Evolutionary conservation across 768 basidiomycete species (phyloP).

Genomic region (Clavulina sp.): DNA sequence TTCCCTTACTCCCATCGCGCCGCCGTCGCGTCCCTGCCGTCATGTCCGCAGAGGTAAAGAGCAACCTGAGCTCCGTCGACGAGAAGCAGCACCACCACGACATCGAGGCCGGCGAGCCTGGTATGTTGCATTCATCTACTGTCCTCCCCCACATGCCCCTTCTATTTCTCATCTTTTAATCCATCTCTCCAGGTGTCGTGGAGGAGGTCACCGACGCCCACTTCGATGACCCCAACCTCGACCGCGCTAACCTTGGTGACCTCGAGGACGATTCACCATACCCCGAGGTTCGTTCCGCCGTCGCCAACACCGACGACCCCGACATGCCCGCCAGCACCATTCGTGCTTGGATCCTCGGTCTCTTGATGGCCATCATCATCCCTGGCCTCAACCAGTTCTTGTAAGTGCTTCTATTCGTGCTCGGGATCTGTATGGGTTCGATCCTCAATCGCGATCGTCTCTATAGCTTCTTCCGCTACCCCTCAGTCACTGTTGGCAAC

Average conservation of each 20-base stretch:
- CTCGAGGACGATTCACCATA: constrained; percentile 12
- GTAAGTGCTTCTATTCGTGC: constrained; percentile 22
- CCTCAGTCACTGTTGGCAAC: constrained; percentile 14
- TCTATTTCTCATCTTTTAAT: not conserved
- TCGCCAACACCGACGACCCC: constrained; percentile 55
- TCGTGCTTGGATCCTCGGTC: constrained; percentile 33
- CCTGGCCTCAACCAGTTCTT: constrained; percentile 58
- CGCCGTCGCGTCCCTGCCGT: too few species aligned
- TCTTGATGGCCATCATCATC: constrained; percentile 11
- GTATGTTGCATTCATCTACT: too few species aligned
- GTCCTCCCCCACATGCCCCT: not conserved
- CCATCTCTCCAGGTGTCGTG: not conserved
- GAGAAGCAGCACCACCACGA: too few species aligned
- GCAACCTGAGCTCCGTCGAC: too few species aligned
- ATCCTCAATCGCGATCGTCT: not conserved
- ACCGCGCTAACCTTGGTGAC: not conserved
- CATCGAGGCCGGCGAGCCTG: too few species aligned
- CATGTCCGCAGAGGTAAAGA: too few species aligned
- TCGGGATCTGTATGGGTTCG: not conserved
- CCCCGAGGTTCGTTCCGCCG: constrained; percentile 44
- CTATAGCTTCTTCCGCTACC: constrained; percentile 10
- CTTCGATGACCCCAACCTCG: constrained; percentile 1
- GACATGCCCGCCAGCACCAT: constrained; percentile 34
- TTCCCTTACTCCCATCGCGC: too few species aligned
- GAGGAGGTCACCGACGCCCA: constrained; percentile 2